phyloP scores from a whole-genome alignment of 352 stramenopile species.

The Globisporangium parvum region DNA sequence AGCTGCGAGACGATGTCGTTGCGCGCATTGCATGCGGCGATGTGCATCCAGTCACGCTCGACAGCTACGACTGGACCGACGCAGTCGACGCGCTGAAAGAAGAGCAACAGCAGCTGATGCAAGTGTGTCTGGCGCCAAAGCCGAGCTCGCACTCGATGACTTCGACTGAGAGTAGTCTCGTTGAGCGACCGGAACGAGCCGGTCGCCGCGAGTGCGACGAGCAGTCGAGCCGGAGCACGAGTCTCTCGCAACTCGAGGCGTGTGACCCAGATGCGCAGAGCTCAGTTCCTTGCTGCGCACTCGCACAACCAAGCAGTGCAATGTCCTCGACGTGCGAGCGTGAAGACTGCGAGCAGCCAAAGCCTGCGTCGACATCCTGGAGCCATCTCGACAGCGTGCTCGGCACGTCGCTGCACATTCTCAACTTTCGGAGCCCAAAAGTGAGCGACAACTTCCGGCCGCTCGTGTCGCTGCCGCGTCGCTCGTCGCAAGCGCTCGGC shows the following conservation, averaged over 20 bases:
- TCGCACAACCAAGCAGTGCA: not conserved
- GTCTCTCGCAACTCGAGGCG: conserved; percentile 3
- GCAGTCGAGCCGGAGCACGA: conserved; percentile 8
- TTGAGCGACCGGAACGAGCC: conserved; percentile 3
- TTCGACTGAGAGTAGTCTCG: conserved; percentile 44
- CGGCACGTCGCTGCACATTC: conserved; percentile 57
- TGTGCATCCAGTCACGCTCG: conserved; percentile 61
- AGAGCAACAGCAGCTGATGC: conserved; percentile 4
- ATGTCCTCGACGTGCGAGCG: not conserved
- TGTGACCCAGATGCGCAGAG: not conserved
- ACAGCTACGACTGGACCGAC: conserved; percentile 72
- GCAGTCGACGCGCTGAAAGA: conserved; percentile 15
- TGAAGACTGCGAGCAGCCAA: conserved; percentile 22
- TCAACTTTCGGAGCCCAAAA: conserved; percentile 76
- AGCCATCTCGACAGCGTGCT: conserved; percentile 62
- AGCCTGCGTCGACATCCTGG: conserved; percentile 47
- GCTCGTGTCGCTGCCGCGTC: conserved; percentile 21
- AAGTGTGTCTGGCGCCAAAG: conserved; percentile 10
- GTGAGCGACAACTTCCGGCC: conserved; percentile 75
- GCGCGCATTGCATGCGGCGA: conserved; percentile 48
- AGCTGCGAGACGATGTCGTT: conserved; percentile 46
- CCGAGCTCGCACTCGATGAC: conserved; percentile 36
- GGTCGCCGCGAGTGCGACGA: conserved; percentile 7
- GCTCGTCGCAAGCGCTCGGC: conserved; percentile 1
- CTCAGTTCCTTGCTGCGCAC: not conserved